Evolutionary conservation across 2,329 filamentous ascomycete species (phyloP).

Genomic region (Fusarium sp.): DNA sequence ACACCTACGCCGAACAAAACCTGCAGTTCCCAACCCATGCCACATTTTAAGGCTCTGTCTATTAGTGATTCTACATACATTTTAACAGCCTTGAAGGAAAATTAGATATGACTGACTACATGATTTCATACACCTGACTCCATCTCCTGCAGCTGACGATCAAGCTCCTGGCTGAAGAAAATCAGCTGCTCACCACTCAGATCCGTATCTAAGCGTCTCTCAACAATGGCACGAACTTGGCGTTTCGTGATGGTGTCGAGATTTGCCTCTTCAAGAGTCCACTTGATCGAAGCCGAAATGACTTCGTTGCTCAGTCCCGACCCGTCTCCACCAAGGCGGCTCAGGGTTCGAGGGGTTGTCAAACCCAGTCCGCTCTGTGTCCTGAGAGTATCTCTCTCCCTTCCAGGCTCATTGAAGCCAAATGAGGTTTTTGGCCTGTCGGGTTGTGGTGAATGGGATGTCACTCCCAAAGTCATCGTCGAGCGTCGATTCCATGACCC

Average conservation of each 20-base stretch:
- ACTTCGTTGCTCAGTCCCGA: constrained; percentile 80
- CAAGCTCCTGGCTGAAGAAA: constrained; percentile 94
- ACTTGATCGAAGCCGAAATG: constrained; percentile 89
- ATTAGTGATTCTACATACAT: neutral
- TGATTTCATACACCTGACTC: neutral
- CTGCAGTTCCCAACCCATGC: too few species aligned
- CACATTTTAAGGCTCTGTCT: too few species aligned
- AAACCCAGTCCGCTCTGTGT: neutral
- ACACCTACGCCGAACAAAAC: neutral
- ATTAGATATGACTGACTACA: too few species aligned
- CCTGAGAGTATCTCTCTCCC: neutral
- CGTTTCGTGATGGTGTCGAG: constrained; percentile 98
- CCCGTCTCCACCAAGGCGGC: constrained; percentile 67
- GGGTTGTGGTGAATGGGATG: constrained; percentile 59
- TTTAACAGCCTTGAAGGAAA: too few species aligned
- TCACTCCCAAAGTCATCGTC: constrained; percentile 73
- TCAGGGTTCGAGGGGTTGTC: neutral
- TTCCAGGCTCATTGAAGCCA: constrained; percentile 42
- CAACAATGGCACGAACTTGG: constrained; percentile 89
- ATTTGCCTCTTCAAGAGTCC: constrained; percentile 87
- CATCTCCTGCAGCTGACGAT: constrained; percentile 94
- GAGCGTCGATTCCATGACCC: constrained; percentile 72
- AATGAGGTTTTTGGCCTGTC: constrained; percentile 69
- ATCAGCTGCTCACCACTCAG: constrained; percentile 85
- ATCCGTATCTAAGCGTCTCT: constrained; percentile 92